Base-by-base conservation (phyloP, 2,329 filamentous ascomycete genomes). In the Alternaria gaisen region DNA sequence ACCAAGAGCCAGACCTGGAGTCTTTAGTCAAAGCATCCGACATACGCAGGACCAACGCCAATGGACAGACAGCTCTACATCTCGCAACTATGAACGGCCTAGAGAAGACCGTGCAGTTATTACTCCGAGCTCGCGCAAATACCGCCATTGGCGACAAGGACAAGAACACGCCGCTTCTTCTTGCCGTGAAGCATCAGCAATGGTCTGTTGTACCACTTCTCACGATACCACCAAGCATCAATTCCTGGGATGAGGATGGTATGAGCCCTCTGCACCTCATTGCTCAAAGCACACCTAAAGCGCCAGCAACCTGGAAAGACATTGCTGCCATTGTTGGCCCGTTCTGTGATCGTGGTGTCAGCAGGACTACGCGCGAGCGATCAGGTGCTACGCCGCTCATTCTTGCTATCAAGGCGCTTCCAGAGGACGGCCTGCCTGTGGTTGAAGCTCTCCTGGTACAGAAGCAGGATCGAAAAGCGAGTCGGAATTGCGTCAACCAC, bases 321-420 rank as follows among this genome's bases (percentile, higher is more conserved):
- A 67, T 77, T 18, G 72, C 71, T 14, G 47, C 59, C 20, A 67
- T 71, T 12, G 64, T 59, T 0, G 60, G 42, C 5, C 63, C 68
- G 16, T 77, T 77, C 51, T 77, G 75, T 47, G 70, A 73, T 41
- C 67, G 66, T 34, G 73, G 73, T 34, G 64, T 73, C 2, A 75
- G 74, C 52, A 68, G 74, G 34, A 76, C 69, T 44, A 74, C 77
- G 64, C 71, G 75, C 20, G 72, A 77, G 56, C 61, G 67, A 40
- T 71, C 70, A 5, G 75, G 75, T 8, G 74, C 74, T 0, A 77
- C 74, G 10, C 73, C 75, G 24, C 71, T 77, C n/a, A 77, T 77
- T 42, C 58, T 69, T 28, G 75, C 75, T 3, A 55, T 74, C 36
- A 76, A 68, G 24, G 65, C 60, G 5, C 67, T 77, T 11, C 71